Percentiles rank a stretch among this genome's conserved stretches.
Evolutionary conservation across 192 early-diverging fungal species (phyloP).

Genomic region (Blastocladiella britannica): DNA sequence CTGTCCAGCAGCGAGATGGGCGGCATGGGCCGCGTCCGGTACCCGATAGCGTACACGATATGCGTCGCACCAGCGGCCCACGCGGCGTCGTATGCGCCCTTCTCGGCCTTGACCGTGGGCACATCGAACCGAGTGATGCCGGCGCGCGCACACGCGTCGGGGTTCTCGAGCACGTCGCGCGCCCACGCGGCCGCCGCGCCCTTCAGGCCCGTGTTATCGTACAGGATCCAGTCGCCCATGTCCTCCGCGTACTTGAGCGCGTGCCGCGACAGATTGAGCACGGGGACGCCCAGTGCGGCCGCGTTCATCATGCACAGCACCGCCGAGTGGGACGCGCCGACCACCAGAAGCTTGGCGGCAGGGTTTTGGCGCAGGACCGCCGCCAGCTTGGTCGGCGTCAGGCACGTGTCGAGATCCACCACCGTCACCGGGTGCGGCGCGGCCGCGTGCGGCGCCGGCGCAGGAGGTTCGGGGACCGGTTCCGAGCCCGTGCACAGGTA

Average conservation of each 20-base stretch:
- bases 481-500: not conserved
- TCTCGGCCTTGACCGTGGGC: too few relatives aligned
- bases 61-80: not conserved
- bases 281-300: not conserved
- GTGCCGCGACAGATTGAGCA: not conserved
- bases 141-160: too few relatives aligned
- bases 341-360: not conserved
- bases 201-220: not conserved
- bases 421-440: not conserved
- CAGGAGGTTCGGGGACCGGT: not conserved
- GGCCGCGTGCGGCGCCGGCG: not conserved
- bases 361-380: not conserved
- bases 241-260: not conserved
- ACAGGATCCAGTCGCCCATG: not conserved
- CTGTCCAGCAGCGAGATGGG: not conserved
- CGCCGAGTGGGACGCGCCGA: not conserved
- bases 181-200: not conserved
- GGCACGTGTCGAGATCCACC: not conserved
- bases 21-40: not conserved
- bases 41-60: conserved; percentile 1
- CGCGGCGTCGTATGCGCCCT: not conserved
- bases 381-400: not conserved
- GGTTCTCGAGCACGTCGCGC: not conserved
- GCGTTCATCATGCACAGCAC: not conserved
- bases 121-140: too few relatives aligned